phyloP scores from a whole-genome alignment of 2,329 filamentous ascomycete genomes.

The Aspergillus phoenicis region DNA sequence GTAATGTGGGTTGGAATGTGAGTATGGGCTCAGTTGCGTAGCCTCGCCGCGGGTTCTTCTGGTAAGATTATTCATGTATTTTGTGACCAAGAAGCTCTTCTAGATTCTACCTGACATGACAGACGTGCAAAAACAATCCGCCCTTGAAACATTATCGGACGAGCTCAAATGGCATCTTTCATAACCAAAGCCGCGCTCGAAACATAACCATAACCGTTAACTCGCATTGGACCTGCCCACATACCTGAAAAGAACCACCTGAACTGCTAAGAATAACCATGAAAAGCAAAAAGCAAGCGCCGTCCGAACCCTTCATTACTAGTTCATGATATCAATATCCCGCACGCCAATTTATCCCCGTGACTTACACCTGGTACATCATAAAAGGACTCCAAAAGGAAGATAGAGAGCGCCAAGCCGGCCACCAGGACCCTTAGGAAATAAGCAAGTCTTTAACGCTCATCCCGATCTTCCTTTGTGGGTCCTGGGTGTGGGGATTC shows the following conservation, averaged over 20 bases:
- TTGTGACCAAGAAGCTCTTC: no score
- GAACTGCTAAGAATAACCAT: neutral
- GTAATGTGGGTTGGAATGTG: no score
- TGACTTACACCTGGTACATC: conserved; percentile 7
- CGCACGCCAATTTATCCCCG: neutral
- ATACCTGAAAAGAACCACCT: neutral
- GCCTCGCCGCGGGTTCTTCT: no score
- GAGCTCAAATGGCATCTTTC: no score
- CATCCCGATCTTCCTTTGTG: conserved; percentile 50
- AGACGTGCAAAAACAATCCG: no score
- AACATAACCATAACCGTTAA: neutral
- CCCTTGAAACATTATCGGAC: no score
- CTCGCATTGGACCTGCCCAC: conserved; percentile 1
- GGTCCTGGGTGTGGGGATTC: conserved; percentile 14
- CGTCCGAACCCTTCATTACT: neutral
- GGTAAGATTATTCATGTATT: no score
- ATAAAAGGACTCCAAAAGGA: neutral
- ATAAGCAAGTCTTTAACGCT: conserved; percentile 60
- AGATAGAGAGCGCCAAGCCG: neutral
- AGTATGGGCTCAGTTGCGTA: no score
- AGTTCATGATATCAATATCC: neutral
- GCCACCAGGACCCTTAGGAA: conserved; percentile 35
- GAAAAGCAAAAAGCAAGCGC: neutral
- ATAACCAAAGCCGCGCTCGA: neutral
- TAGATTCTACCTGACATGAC: no score